Base-by-base conservation (phyloP, 495 filamentous ascomycete species). In the Viridothelium virens region DNA sequence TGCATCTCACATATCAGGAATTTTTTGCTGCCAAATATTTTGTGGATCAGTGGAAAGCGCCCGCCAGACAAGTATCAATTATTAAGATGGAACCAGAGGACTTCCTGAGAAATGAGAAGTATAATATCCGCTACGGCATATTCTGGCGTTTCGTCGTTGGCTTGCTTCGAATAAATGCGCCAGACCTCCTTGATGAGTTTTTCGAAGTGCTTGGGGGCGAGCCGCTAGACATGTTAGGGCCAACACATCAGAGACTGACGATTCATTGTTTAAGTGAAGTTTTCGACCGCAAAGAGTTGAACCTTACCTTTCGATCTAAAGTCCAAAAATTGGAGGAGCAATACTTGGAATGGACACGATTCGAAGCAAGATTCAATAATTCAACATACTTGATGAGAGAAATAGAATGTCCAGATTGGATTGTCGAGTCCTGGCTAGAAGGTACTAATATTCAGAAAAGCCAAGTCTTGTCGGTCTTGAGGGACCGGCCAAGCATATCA, bases 141-240 rank as follows among this genome's bases (percentile, higher is more conserved):
- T 68, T 79, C 33, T 81, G 78, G 78, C 75, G 78, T 39, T 81
- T 81, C 72, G 77, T 78, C 48, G 67, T 75, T 33, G 79, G 79
- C 48, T 70, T 79, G 38, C 72, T 81, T 68, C 25, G 25, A 25
- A 25, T 25, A 25, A 59, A 71, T 18, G 64, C 63, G 37, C 56
- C 63, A 18, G 50, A 64, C 12, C 18, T 56, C 59, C 38, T 68
- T 9, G 46, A 67, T 53, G 2, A 68, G 64, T 79, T 79, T 70
- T 76, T 81, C 56, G 5, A 74, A 38, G 65, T 64, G 56, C 73
- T 79, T n/a, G 74, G 79, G 38, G 37, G 69, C 0, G 70, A 78
- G 63, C 79, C 77, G 64, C 71, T 70, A 33, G 78, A 79, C 65
- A 67, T 79, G 4, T 61, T 81, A 5, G 76, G 79, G 50, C 70